A percentile compares a stretch with the other conserved stretches of the same genome.
Conservation (phyloP, 2,329 filamentous ascomycete species). For the Periconia sp. region DNA sequence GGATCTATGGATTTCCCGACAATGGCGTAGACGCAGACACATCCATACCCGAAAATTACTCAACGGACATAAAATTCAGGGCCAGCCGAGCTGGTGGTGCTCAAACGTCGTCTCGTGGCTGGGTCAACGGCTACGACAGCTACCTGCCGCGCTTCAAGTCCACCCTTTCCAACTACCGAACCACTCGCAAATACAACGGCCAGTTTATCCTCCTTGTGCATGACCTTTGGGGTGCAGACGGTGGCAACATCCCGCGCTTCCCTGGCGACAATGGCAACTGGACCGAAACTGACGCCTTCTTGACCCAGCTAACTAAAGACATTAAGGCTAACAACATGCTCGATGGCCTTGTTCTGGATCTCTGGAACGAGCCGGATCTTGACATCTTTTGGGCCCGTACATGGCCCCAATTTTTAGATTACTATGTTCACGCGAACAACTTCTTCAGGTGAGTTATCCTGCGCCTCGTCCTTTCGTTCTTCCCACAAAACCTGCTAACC, state of each 20-base stretch:
- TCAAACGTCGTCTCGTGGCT: constrained; percentile 43
- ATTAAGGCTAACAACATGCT: constrained; percentile 42
- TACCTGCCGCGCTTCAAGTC: constrained; percentile 46
- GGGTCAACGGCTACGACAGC: constrained; percentile 34
- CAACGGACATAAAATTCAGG: constrained; percentile 44
- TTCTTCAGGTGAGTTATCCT: constrained; percentile 37
- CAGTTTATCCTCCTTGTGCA: constrained; percentile 51
- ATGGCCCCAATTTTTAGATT: constrained; percentile 43
- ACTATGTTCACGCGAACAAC: constrained; percentile 45
- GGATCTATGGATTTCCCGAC: constrained; percentile 49
- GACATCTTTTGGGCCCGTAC: constrained; percentile 41
- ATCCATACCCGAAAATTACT: constrained; percentile 42
- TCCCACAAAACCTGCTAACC: constrained; percentile 7
- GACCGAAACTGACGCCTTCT: constrained; percentile 48
- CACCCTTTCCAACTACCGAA: constrained; percentile 50
- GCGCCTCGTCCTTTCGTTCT: constrained; percentile 5
- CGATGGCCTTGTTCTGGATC: constrained; percentile 48
- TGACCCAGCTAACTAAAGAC: constrained; percentile 43
- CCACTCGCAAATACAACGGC: constrained; percentile 46
- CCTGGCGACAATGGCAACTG: constrained; percentile 56
- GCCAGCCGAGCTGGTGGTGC: constrained; percentile 47
- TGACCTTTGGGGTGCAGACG: constrained; percentile 54
- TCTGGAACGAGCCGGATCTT: constrained; percentile 58
- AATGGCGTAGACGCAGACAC: constrained; percentile 32
- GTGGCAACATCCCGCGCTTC: constrained; percentile 44